Base-by-base conservation (phyloP, 352 stramenopile species). In the Globisporangium barbulae region DNA sequence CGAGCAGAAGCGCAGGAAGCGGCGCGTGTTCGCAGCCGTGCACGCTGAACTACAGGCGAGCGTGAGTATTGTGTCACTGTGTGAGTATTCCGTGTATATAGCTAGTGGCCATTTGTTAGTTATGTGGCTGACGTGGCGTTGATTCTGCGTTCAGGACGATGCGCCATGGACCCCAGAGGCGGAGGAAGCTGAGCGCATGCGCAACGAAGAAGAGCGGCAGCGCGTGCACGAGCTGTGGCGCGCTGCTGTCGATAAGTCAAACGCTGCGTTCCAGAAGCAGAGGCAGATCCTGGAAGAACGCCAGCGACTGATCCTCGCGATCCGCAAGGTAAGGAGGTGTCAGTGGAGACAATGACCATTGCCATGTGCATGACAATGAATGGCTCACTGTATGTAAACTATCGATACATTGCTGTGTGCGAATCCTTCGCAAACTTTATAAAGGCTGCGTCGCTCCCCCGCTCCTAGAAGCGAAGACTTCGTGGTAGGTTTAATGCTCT, bases 1-100 rank as follows among this genome's bases (percentile, higher is more conserved):
- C 69, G 41, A 73, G 48, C 76, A 83, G 41, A 96, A 96, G 78
- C 83, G 87, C 49, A 75, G 71, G 47, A 83, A 84, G 69, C 82
- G 85, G 25, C 72, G 85, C 30, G 61, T 91, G 39, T 85, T 90
- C 67, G 83, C 79, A 15, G 63, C 69, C 10, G 71, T 95, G 33
- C 41, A 76, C 33, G 75, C 72, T 1, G 80, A 91, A 54, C 70
- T 94, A 17, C 61, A 55, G 59, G 67, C 71, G 5, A 71, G 59
- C 59, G 79, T 89, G 48, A 28, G 74, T 65, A 15, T 60, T 30
- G 25, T 42, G 25, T n/a, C 17, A 52, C 31, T 45, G 6, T 8
- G 22, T 54, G 30, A 35, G 33, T n/a, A 53, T n/a, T 60, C 37
- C 28, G 19, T 33, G 8, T 19, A 17, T 31, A 30, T 47, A 17